Base-by-base conservation (phyloP, 1,284 basidiomycete genomes). In the Binderoboletus segoi region DNA sequence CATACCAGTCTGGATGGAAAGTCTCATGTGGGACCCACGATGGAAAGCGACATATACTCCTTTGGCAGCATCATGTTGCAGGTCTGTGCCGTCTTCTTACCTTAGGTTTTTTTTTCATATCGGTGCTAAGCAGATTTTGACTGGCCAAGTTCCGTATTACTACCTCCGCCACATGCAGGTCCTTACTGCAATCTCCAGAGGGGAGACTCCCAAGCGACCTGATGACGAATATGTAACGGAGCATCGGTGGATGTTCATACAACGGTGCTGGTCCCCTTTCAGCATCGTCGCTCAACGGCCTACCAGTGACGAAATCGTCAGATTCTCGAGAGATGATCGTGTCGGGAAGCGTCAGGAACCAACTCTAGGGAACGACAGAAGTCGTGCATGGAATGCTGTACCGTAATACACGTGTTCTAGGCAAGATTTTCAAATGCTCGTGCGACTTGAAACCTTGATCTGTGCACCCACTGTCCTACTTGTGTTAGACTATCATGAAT, bases 81-180 rank as follows among this genome's bases (percentile, higher is more conserved):
- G 57, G 63, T 53, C 24, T 28, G 63, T 61, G 30, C 23, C 10
- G 3, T 46, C 10, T 1, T 12, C 13, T 1, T 23, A 30, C 42
- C 32, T n/a, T n/a, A n/a, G n/a, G n/a, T n/a, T n/a, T n/a, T n/a
- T 4, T 24, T n/a, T 26, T 32, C 37, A 26, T 4, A 8, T 18
- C 10, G 1, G 11, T 41, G 24, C 33, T 30, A 35, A 30, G 21
- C 33, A 65, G 61, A 56, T 58, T 20, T 45, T 64, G 18, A 51
- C 60, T 4, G 59, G 60, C 1, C 37, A 62, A 18, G n/a, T 63
- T 12, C 59, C 61, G 2, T 62, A 62, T 20, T 54, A 62, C 40
- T 57, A 61, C 20, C 20, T 44, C 16, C 51, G 35, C 28, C 35
- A 48, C 16, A 6, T n/a, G 41, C 49, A 54, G 23, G 42, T 65